Conservation (phyloP, 805 yeast genomes). For the Candida nitratophila region DNA sequence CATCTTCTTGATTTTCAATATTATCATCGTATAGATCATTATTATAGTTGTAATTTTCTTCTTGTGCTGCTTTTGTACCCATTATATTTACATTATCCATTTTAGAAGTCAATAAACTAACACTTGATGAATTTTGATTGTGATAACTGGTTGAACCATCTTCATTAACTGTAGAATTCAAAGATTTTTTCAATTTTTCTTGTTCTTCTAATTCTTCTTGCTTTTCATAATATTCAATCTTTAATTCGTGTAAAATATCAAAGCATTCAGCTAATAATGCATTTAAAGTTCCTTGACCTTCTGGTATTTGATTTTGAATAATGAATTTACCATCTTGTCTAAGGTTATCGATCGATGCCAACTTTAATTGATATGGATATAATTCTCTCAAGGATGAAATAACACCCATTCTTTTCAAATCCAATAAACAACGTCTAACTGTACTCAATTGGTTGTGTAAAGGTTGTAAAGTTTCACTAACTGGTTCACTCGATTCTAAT, state of each 20-base stretch:
- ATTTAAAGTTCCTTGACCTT: constrained; percentile 95
- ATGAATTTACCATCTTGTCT: constrained; percentile 89
- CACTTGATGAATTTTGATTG: too few relatives aligned
- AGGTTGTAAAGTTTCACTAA: constrained; percentile 87
- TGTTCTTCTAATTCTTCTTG: too few relatives aligned
- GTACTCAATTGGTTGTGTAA: constrained; percentile 91
- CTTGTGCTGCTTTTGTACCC: constrained; percentile 31
- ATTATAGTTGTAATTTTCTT: constrained; percentile 26
- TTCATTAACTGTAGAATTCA: too few relatives aligned
- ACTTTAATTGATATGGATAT: constrained; percentile 92
- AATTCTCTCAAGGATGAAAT: constrained; percentile 80
- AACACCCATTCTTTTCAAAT: constrained; percentile 90
- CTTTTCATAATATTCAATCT: constrained; percentile 71
- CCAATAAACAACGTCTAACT: constrained; percentile 82
- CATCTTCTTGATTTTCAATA: constrained; percentile 1
- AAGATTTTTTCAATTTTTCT: too few relatives aligned
- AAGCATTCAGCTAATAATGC: constrained; percentile 91
- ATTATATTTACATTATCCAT: constrained; percentile 10
- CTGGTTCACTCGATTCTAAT: constrained; percentile 90
- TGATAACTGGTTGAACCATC: too few relatives aligned
- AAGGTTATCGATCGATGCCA: constrained; percentile 81
- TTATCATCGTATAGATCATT: constrained; percentile 22
- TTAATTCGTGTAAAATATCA: constrained; percentile 86
- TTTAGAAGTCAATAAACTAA: constrained; percentile 15
- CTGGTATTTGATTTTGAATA: constrained; percentile 85